Conservation (phyloP, 2,329 filamentous ascomycete species). For the Lachnum nothofagi region DNA sequence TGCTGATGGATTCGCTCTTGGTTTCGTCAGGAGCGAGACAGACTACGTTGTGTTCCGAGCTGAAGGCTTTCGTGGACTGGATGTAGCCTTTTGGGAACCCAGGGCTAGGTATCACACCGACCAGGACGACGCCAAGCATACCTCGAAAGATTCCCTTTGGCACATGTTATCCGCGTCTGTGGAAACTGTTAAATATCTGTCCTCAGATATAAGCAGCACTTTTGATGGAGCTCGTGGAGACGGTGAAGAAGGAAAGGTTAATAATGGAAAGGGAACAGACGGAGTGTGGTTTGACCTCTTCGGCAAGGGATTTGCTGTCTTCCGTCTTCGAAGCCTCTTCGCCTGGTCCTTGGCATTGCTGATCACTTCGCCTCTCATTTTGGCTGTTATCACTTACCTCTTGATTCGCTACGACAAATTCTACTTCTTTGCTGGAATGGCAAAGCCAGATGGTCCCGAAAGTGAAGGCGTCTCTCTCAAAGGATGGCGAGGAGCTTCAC, state of each 20-base stretch:
- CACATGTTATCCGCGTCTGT: constrained; percentile 89
- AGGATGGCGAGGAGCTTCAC: constrained; percentile 77
- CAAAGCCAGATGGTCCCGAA: constrained; percentile 54
- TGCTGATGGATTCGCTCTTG: constrained; percentile 75
- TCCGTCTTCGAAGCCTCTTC: constrained; percentile 77
- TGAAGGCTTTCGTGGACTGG: constrained; percentile 78
- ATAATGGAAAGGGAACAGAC: constrained; percentile 60
- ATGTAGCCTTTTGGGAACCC: constrained; percentile 86
- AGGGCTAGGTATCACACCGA: constrained; percentile 85
- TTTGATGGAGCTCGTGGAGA: constrained; percentile 59
- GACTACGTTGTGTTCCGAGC: constrained; percentile 82
- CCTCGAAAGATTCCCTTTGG: constrained; percentile 69
- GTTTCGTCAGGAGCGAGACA: constrained; percentile 76
- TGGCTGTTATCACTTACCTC: constrained; percentile 64
- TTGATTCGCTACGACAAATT: constrained; percentile 72
- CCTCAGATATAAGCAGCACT: constrained; percentile 58
- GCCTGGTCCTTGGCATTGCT: constrained; percentile 80
- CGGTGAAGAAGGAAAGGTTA: constrained; percentile 53
- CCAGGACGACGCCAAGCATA: constrained; percentile 78
- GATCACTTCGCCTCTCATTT: constrained; percentile 68
- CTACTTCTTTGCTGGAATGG: constrained; percentile 71
- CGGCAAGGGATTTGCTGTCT: constrained; percentile 71
- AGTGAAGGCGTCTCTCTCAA: constrained; percentile 59
- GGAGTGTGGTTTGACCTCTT: constrained; percentile 95
- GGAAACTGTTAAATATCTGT: constrained; percentile 66